Conservation (phyloP, 2,329 filamentous ascomycete genomes). For the Sarocladiaceae sp. region DNA sequence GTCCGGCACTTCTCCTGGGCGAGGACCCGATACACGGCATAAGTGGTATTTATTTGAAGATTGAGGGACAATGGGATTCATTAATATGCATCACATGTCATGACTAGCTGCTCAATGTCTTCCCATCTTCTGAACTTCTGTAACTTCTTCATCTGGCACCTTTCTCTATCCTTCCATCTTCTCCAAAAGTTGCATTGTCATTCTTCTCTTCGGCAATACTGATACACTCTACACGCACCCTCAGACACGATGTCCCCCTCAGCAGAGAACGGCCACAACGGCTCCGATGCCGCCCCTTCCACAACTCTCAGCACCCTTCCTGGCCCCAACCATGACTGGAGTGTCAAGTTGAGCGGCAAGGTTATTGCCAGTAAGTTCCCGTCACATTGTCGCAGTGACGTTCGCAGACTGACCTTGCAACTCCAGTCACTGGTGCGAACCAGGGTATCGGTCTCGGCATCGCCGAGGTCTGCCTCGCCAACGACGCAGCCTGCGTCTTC, state of each 20-base stretch:
- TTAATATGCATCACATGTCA: background rate
- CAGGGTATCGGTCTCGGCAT: slow-evolving; percentile 42
- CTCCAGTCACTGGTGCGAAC: slow-evolving; percentile 35
- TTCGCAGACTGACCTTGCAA: background rate
- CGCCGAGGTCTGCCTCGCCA: slow-evolving; percentile 41
- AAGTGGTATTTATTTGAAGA: background rate
- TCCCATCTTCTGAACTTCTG: background rate
- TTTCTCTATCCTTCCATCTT: background rate
- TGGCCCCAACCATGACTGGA: slow-evolving; percentile 27
- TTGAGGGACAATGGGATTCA: background rate
- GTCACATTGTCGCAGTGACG: background rate
- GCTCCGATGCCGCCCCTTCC: slow-evolving; percentile 12
- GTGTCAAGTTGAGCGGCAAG: slow-evolving; percentile 30
- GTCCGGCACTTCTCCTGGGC: background rate
- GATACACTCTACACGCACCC: background rate
- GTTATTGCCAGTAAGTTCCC: slow-evolving; percentile 32
- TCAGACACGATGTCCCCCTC: background rate
- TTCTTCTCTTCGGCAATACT: too few species aligned
- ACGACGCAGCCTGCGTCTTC: slow-evolving; percentile 30
- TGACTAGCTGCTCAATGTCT: background rate
- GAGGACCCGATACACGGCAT: background rate
- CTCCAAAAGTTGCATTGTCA: too few species aligned
- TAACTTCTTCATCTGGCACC: background rate
- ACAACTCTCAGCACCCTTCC: slow-evolving; percentile 26
- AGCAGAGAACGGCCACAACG: slow-evolving; percentile 10